Evolutionary conservation across 129 eudicot genomes (phyloP), one percentile per base, ranked within the genome.

Genomic region (Flaveria robusta): DNA sequence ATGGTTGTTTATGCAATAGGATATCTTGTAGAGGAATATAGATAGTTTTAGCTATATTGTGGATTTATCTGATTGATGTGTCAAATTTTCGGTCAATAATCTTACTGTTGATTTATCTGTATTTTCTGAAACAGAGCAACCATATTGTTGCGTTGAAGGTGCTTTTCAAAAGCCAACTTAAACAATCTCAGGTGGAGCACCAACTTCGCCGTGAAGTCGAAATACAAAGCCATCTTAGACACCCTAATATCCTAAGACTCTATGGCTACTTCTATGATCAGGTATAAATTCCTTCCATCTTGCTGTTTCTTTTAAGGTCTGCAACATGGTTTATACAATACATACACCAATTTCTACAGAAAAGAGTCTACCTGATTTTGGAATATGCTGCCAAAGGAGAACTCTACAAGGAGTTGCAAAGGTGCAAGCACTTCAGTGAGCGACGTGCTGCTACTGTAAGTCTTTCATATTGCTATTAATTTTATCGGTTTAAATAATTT

Each of bases 341-440:
- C 68, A 47, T 49, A 52, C 26, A 51, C 18, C 51, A 42, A 81
- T 45, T 68, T 67, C 41, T 18, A 70, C 97, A 91, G 97, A 91
- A 91, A 88, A 81, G 97, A 50, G 97, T 91, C 60, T 91, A 91
- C 71, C 79, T 91, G 84, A 91, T 91, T 75, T 70, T 91, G 71
- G 94, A 88, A 82, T 88, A 82, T 84, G 97, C 93, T 75, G 88
- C 94, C 66, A 91, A 88, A 74, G 97, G 97, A 47, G 97, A 91
- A 78, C 91, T 91, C 58, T 91, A 91, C 75, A 91, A 88, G 74
- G 93, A 91, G 78, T 82, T 91, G 50, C 97, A 91, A 75, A 84
- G 84, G 69, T 91, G 93, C 86, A 91, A 88, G 77, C 73, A 91
- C 83, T 91, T 91, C 74, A 85, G 88, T 62, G 97, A 91, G 78